These are phyloP conservation scores for Eucommia ulmoides DNA, from an alignment of 257 asterid genomes.

Conservation along the genomic window DNA sequence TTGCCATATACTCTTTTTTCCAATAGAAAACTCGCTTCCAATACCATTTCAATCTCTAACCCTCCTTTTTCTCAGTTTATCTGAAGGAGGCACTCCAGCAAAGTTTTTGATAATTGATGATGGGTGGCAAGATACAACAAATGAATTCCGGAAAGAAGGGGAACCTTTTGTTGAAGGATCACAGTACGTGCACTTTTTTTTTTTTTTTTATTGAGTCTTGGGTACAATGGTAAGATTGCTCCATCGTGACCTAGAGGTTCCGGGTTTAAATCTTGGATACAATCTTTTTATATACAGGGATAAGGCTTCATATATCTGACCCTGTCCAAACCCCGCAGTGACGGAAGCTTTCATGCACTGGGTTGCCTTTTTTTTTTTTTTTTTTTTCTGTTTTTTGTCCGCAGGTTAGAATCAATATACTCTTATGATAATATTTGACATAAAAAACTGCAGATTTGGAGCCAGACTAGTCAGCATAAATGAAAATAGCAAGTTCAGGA, in stretches of 20 bases:
- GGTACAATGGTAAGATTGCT: not conserved
- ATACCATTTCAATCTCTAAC: conserved; percentile 25
- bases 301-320: too few species aligned
- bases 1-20: too few species aligned
- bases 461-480: conserved; percentile 38
- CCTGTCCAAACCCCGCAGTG: too few species aligned
- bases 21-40: too few species aligned
- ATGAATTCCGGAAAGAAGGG: conserved; percentile 39
- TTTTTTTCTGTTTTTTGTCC: too few species aligned
- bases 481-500: conserved; percentile 45
- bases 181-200: conserved; percentile 34
- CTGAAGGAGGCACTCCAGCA: conserved; percentile 44
- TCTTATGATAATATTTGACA: too few species aligned
- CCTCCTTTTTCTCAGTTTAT: too few species aligned
- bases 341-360: too few species aligned
- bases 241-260: conserved; percentile 10
- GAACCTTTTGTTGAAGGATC: conserved; percentile 38
- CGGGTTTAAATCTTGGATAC: conserved; percentile 27
- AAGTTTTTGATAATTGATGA: conserved; percentile 51
- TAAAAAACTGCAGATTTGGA: conserved; percentile 42
- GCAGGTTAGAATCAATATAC: too few species aligned
- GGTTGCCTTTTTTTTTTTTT: too few species aligned
- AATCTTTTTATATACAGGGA: too few species aligned
- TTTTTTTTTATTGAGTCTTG: not conserved
- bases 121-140: conserved; percentile 65